phyloP scores from a whole-genome alignment of 2,329 filamentous ascomycete genomes.

The Stachybotrys chartarum region DNA sequence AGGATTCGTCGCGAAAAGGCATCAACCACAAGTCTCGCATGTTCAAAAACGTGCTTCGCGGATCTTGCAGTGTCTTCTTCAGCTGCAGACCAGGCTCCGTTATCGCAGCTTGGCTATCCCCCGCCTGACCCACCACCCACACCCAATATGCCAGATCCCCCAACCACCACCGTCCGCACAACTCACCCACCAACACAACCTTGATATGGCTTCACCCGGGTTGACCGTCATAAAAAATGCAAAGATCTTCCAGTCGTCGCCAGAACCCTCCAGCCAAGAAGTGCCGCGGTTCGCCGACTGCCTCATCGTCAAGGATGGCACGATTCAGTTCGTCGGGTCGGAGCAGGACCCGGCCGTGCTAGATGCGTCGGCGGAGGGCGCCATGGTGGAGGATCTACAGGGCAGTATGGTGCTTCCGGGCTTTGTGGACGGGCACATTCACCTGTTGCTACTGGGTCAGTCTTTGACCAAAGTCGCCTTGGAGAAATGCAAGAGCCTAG shows the following conservation, averaged over 20 bases:
- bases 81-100: background rate
- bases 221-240: background rate
- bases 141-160: background rate
- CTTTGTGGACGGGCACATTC: slow-evolving; percentile 46
- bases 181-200: background rate
- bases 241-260: background rate
- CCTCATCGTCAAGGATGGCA: slow-evolving; percentile 1
- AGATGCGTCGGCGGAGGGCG: background rate
- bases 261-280: background rate
- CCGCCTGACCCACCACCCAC: background rate
- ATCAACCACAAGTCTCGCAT: too few species aligned
- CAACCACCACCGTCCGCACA: background rate
- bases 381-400: slow-evolving; percentile 16
- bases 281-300: background rate
- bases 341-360: background rate
- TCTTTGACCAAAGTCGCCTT: slow-evolving; percentile 38
- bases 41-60: background rate
- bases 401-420: slow-evolving; percentile 34
- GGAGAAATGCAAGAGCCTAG: slow-evolving; percentile 31
- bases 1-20: too few species aligned
- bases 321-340: background rate
- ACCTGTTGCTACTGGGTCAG: slow-evolving; percentile 41
- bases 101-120: background rate
- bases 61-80: too few species aligned
- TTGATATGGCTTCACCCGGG: background rate